Evolutionary conservation across 1,284 basidiomycete genomes (phyloP).

Genomic region (Trichosporon sp.): DNA sequence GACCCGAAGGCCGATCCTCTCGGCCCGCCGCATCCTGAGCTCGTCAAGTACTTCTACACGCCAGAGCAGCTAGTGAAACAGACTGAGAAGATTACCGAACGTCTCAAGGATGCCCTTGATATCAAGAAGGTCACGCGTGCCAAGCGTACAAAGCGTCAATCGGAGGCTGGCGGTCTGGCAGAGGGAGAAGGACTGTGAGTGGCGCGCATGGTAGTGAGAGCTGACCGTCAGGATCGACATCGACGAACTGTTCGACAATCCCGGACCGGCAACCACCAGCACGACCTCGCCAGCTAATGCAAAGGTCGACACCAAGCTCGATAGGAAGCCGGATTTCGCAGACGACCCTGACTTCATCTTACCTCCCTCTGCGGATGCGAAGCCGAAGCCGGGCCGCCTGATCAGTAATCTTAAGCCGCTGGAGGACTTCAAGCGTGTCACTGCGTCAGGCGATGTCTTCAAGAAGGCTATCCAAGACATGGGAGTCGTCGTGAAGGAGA

Average conservation of each 20-base stretch:
- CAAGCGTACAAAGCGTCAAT: slow-evolving; percentile 53
- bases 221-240: slow-evolving; percentile 39
- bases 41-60: slow-evolving; percentile 74
- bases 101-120: slow-evolving; percentile 62
- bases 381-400: slow-evolving; percentile 36
- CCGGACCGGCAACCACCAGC: background rate
- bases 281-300: slow-evolving; percentile 48
- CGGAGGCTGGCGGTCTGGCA: slow-evolving; percentile 28
- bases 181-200: slow-evolving; percentile 43
- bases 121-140: slow-evolving; percentile 54
- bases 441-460: slow-evolving; percentile 64
- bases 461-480: slow-evolving; percentile 69
- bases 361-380: slow-evolving; percentile 15
- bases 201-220: too few relatives aligned
- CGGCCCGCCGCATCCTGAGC: slow-evolving; percentile 74
- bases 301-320: slow-evolving; percentile 37
- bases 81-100: slow-evolving; percentile 56
- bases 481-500: slow-evolving; percentile 62
- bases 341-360: slow-evolving; percentile 37
- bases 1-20: slow-evolving; percentile 69
- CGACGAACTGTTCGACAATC: slow-evolving; percentile 39
- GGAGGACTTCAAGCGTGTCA: slow-evolving; percentile 63
- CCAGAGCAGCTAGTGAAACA: slow-evolving; percentile 63
- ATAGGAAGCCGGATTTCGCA: slow-evolving; percentile 56
- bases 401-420: slow-evolving; percentile 68